Evolutionary conservation across 2,329 filamentous ascomycete genomes (phyloP), one percentile per base, ranked within the genome.

Genomic region (Akanthomyces uredinophilus): DNA sequence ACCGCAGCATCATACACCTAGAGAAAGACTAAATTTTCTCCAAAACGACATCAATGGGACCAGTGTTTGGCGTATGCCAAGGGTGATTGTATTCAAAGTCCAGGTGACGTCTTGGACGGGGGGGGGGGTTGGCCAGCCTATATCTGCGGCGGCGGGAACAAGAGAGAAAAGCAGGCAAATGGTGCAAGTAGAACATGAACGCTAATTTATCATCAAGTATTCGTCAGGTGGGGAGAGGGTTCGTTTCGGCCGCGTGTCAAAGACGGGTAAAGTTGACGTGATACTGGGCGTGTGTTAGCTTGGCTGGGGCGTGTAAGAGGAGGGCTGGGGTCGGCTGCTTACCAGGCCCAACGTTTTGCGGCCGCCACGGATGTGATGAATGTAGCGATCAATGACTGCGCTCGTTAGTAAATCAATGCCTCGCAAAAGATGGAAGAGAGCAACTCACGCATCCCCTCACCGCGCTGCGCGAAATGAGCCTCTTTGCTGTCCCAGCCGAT

Each of bases 401-500:
- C 3, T 16, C 4, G 39, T 55, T 20, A 55, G 52, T 14, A 41
- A 3, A 56, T 56, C 44, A 29, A 49, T 59, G 37, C 37, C 20
- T 24, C n/a, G 8, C n/a, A 22, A n/a, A 13, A n/a, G 10, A 51
- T 6, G 57, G 18, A 5, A 43, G 18, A 22, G 4, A 53, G 22
- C 32, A n/a, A 65, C 72, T 55, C 64, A 73, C 73, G 63, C 60
- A 70, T 74, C 11, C 68, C 70, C 18, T 68, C 67, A 27, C 68
- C 71, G 35, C 69, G 71, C 60, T 75, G 67, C 18, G 70, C 68
- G 37, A 74, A 46, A 65, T 78, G 76, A 22, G 71, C 75, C 44
- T 74, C 73, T 64, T 70, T 74, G 63, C 71, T 74, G 20, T 78
- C 74, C 76, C 76, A 78, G 5, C 76, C 76, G 43, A 77, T 63